Evolutionary conservation across 805 yeast species (phyloP).

Genomic region (Candida ipomoeae): DNA sequence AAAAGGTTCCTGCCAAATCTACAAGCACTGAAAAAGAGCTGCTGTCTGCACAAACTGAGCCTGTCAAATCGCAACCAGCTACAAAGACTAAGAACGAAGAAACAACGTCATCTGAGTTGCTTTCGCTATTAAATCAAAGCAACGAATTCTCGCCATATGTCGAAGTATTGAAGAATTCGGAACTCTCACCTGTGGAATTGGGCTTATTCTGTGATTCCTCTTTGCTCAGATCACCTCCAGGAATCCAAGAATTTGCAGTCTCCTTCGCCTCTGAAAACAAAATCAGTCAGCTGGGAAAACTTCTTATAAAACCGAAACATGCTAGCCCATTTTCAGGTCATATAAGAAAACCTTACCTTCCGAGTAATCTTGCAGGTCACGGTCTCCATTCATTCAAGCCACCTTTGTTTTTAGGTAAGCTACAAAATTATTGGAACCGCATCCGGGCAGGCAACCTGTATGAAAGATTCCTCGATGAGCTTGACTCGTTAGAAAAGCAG

Average conservation of each 20-base stretch:
- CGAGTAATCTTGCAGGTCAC: slow-evolving; percentile 18
- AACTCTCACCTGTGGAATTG: slow-evolving; percentile 28
- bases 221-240: slow-evolving; percentile 37
- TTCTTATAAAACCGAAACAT: slow-evolving; percentile 19
- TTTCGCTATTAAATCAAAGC: slow-evolving; percentile 19
- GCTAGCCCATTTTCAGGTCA: slow-evolving; percentile 26
- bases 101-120: slow-evolving; percentile 17
- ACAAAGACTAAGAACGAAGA: slow-evolving; percentile 9
- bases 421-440: slow-evolving; percentile 40
- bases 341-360: slow-evolving; percentile 34
- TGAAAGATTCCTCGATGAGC: slow-evolving; percentile 30
- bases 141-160: slow-evolving; percentile 19
- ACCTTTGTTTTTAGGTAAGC: slow-evolving; percentile 33
- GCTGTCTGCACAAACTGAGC: not conserved
- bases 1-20: not conserved
- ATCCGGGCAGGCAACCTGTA: slow-evolving; percentile 31
- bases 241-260: slow-evolving; percentile 40
- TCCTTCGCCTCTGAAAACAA: slow-evolving; percentile 35
- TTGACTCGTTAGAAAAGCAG: slow-evolving; percentile 22
- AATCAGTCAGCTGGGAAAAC: slow-evolving; percentile 18
- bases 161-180: slow-evolving; percentile 29
- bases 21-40: not conserved
- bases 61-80: not conserved
- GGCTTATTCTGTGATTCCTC: slow-evolving; percentile 33
- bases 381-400: slow-evolving; percentile 20